Conservation (phyloP, 2,329 filamentous ascomycete genomes). For the Pseudogymnoascus sp. region DNA sequence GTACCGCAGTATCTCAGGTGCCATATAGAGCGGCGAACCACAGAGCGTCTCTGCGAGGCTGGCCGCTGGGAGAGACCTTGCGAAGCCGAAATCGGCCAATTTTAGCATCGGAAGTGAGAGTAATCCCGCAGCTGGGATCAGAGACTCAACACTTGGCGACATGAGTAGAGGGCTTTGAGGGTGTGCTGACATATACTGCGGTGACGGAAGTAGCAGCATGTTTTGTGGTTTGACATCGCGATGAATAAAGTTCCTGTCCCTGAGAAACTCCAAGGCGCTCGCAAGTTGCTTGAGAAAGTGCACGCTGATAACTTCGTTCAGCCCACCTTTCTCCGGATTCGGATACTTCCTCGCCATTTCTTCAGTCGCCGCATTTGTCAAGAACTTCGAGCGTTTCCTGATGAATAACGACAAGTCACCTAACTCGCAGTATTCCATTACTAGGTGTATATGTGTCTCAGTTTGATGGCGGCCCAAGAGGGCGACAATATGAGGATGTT, state of each 20-base stretch:
- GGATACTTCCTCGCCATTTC: conserved; percentile 94
- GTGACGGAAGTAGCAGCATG: conserved; percentile 76
- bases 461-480: conserved; percentile 92
- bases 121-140: conserved; percentile 73
- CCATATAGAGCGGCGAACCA: conserved; percentile 96
- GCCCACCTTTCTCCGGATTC: conserved; percentile 68
- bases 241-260: conserved; percentile 80
- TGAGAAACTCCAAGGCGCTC: conserved; percentile 83
- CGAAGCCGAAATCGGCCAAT: conserved; percentile 98
- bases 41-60: conserved; percentile 93
- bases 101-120: conserved; percentile 89
- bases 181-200: conserved; percentile 55
- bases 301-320: conserved; percentile 91
- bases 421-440: conserved; percentile 98
- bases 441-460: conserved; percentile 79
- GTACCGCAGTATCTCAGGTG: conserved; percentile 91
- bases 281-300: conserved; percentile 94
- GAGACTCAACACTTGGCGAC: conserved; percentile 66
- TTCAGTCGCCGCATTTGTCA: conserved; percentile 68
- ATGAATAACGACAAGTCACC: conserved; percentile 94
- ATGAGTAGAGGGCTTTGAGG: conserved; percentile 62
- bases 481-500: conserved; percentile 93
- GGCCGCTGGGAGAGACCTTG: conserved; percentile 79
- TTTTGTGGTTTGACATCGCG: conserved; percentile 98
- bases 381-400: conserved; percentile 79